Percentiles rank a stretch among this genome's conserved stretches.
phyloP scores from a whole-genome alignment of 108 stramenopile genomes.

The Cyclotella sp. region DNA sequence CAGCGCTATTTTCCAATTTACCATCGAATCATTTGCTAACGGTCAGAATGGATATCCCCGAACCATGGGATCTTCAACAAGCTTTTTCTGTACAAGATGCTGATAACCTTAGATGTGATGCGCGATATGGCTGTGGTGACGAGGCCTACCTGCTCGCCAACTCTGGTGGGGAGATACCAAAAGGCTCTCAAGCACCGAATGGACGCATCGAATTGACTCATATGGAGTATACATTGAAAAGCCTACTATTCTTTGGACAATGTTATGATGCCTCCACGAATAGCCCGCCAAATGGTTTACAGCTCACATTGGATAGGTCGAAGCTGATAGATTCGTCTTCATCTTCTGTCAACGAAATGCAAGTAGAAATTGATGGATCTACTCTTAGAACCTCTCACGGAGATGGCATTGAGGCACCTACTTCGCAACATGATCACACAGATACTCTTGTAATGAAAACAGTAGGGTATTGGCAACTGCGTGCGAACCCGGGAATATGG shows the following conservation, averaged over 20 bases:
- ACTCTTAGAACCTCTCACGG: slow-evolving; percentile 8
- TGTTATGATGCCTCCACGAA: slow-evolving; percentile 78
- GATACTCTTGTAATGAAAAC: slow-evolving; percentile 99
- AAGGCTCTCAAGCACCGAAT: not conserved
- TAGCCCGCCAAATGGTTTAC: slow-evolving; percentile 93
- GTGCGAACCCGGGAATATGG: slow-evolving; percentile 95
- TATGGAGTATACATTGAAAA: slow-evolving; percentile 88
- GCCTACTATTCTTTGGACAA: slow-evolving; percentile 92
- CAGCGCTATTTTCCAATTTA: slow-evolving; percentile 83
- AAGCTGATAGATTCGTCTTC: slow-evolving; percentile 4
- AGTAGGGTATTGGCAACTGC: slow-evolving; percentile 97
- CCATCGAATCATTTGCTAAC: slow-evolving; percentile 92
- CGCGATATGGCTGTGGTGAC: slow-evolving; percentile 71
- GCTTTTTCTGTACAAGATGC: slow-evolving; percentile 86
- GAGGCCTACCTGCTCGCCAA: slow-evolving; percentile 41
- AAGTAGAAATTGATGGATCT: slow-evolving; percentile 58
- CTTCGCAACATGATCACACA: slow-evolving; percentile 44
- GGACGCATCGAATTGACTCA: slow-evolving; percentile 58
- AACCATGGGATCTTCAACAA: slow-evolving; percentile 96
- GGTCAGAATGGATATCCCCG: slow-evolving; percentile 94
- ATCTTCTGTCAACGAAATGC: slow-evolving; percentile 26
- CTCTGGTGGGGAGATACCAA: slow-evolving; percentile 9
- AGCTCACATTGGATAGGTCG: slow-evolving; percentile 81
- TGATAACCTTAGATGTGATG: slow-evolving; percentile 94
- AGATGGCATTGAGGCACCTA: not conserved